A percentile compares a stretch with the other conserved stretches of the same genome.
phyloP scores from a whole-genome alignment of 495 filamentous ascomycete species.

The Aspergillus asperescens region DNA sequence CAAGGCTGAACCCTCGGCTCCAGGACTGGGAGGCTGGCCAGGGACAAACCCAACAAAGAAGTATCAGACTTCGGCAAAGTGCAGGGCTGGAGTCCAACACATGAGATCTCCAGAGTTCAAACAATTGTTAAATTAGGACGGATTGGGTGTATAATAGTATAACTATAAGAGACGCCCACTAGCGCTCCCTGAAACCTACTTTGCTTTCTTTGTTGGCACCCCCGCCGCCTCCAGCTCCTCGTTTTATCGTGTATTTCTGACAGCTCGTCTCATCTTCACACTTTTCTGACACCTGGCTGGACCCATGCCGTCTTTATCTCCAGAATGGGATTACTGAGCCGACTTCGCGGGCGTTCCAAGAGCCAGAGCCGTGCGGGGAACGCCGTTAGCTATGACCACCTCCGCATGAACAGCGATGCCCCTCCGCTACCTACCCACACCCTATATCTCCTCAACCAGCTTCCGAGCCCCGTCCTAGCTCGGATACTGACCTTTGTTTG shows the following conservation, averaged over 20 bases:
- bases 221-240: no score
- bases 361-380: conserved; percentile 31
- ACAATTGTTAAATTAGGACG: no score
- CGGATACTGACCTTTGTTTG: conserved; percentile 78
- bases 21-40: background rate
- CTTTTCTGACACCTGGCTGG: background rate
- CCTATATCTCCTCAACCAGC: conserved; percentile 43
- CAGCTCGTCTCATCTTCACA: no score
- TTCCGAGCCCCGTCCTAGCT: conserved; percentile 60
- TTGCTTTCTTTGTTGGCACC: no score
- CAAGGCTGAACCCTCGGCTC: background rate
- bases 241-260: no score
- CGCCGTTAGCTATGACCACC: conserved; percentile 19
- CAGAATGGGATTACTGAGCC: conserved; percentile 38
- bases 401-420: conserved; percentile 16
- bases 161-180: no score
- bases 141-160: no score
- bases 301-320: conserved; percentile 3
- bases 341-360: conserved; percentile 32
- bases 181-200: no score
- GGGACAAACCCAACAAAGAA: background rate
- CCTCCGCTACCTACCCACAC: conserved; percentile 22
- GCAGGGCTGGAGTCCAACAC: no score
- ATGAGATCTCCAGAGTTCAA: no score
- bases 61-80: no score